A percentile compares a stretch with the other conserved stretches of the same genome.
phyloP scores from a whole-genome alignment of 352 stramenopile species.

The Aphanomyces cochlioides region DNA sequence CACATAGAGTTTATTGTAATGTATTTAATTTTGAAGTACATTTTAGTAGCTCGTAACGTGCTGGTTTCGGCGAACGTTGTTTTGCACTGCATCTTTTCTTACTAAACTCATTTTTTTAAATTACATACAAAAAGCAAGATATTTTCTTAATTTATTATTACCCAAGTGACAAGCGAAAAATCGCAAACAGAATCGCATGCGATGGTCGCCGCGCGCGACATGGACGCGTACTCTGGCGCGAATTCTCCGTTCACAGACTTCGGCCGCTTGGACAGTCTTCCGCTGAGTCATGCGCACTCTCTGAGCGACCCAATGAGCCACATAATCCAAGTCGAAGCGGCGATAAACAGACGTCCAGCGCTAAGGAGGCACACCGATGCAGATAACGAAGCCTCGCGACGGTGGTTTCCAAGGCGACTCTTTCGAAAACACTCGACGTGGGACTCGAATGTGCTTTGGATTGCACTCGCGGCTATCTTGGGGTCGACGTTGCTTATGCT shows the following conservation, averaged over 20 bases:
- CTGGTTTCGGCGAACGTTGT: not conserved
- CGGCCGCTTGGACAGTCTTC: not conserved
- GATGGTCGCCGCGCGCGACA: not conserved
- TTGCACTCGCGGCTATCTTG: not conserved
- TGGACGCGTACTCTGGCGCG: too few species aligned
- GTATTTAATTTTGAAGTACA: conserved; percentile 9
- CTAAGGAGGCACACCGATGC: not conserved
- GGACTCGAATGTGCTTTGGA: conserved; percentile 17
- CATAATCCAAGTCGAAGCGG: conserved; percentile 11
- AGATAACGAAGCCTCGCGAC: not conserved
- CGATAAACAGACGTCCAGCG: not conserved
- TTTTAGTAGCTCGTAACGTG: not conserved
- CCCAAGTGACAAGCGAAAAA: not conserved
- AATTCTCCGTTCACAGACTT: conserved; percentile 7
- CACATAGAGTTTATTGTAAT: not conserved
- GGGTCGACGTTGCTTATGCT: not conserved
- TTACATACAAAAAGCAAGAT: not conserved
- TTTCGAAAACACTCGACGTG: conserved; percentile 5
- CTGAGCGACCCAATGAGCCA: conserved; percentile 7
- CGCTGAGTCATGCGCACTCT: not conserved
- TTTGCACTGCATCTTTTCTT: conserved; percentile 18
- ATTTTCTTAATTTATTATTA: not conserved
- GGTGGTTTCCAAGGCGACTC: conserved; percentile 14
- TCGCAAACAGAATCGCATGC: not conserved
- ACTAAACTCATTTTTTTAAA: not conserved